These are phyloP conservation scores for Tremellales sp. DNA, from an alignment of 1,284 basidiomycete species.

Conservation along the genomic window DNA sequence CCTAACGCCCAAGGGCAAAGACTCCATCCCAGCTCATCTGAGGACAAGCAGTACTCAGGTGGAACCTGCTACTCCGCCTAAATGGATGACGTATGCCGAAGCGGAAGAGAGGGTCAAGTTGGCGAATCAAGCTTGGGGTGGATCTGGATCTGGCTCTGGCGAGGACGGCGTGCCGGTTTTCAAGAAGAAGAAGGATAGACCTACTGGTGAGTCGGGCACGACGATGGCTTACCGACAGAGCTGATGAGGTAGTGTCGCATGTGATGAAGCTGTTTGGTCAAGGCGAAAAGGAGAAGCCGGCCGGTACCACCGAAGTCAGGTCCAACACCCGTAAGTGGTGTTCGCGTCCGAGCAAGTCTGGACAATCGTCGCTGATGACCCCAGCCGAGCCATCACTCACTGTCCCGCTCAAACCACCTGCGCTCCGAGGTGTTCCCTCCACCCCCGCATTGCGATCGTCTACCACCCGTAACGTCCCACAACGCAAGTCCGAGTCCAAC, in stretches of 20 bases:
- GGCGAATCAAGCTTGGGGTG: constrained; percentile 14
- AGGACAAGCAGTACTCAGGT: constrained; percentile 30
- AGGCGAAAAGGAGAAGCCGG: constrained; percentile 19
- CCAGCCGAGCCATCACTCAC: constrained; percentile 23
- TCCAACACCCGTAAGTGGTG: constrained; percentile 22
- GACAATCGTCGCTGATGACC: too few species aligned
- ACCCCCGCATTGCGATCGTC: constrained; percentile 31
- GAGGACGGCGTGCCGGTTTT: constrained; percentile 7
- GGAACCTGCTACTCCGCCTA: constrained; percentile 35
- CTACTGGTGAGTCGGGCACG: constrained; percentile 20
- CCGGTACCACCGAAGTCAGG: constrained; percentile 8
- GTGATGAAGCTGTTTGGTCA: constrained; percentile 29
- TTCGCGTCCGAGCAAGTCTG: too few species aligned
- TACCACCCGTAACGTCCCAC: constrained; percentile 12
- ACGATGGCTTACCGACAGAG: background rate
- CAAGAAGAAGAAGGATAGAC: constrained; percentile 32
- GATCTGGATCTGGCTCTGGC: background rate
- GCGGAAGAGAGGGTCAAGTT: constrained; percentile 27
- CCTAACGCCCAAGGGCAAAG: constrained; percentile 23
- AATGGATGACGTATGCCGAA: constrained; percentile 36
- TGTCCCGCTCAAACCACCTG: constrained; percentile 28
- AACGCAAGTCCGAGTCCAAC: constrained; percentile 38
- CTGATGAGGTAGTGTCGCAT: constrained; percentile 21
- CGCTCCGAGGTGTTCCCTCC: constrained; percentile 32
- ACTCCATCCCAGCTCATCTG: constrained; percentile 24